Base-by-base conservation (phyloP, 2,329 filamentous ascomycete species). In the Penicillium sp. region DNA sequence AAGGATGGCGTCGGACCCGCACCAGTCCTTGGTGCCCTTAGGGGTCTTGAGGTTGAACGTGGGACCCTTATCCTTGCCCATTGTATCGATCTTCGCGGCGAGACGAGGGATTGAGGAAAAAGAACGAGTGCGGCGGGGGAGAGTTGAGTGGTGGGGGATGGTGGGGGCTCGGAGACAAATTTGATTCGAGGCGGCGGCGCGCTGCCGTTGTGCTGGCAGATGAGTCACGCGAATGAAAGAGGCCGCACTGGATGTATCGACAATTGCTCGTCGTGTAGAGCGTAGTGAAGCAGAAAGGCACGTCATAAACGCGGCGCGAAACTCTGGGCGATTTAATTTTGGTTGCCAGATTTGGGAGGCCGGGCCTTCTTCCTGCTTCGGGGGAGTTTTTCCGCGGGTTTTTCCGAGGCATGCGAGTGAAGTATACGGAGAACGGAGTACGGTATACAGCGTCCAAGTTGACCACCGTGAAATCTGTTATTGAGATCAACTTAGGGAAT, bases 11-110 rank as follows among this genome's bases (percentile, higher is more conserved):
- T 92, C 88, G 76, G 85, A 85, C 67, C 89, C 89, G 71, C 87
- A 83, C 89, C 89, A 96, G 76, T 96, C 92, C 74, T 91, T 90
- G 65, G 92, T 96, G 67, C 92, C 92, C 83, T 96, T 96, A 62
- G 92, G 91, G 71, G 89, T 91, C 83, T 96, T 96, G 74, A 96
- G 83, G 77, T 87, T 86, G 77, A 89, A 88, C 55, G 51, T 13
- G 13, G 73, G 65, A 33, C 70, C 59, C 70, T 80, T 80, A 27
- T 77, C 73, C 66, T 78, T 78, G 59, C 63, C 66, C 66, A 70
- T 71, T 56, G 64, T 63, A 39, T 64, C 59, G 60, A 63, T 65
- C 59, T 54, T 9, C 41, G 44, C 54, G 61, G 56, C 61, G 56
- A 40, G 60, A 58, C 39, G 50, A 58, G 60, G 57, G 53, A 53